Evolutionary conservation across 805 yeast genomes (phyloP), one percentile per base, ranked within the genome.

Genomic region (Peterozyma toletana): DNA sequence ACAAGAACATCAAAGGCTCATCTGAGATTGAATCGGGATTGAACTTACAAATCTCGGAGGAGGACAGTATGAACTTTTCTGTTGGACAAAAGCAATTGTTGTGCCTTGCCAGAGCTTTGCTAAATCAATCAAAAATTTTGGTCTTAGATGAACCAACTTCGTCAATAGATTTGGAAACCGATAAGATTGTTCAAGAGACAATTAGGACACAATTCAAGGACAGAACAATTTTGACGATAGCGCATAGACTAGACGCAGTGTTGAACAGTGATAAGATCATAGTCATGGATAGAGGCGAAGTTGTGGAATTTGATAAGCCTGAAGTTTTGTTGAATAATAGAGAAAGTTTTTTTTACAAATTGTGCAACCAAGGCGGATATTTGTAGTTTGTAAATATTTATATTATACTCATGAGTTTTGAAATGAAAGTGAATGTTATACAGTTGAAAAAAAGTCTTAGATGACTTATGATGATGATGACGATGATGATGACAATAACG

Each of bases 101-200:
- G 58, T 83, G 90, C 56, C 66, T 84, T 42, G 87, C 90, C 0
- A 67, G 91, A 45, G 86, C 90, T 0, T 66, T 84, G 30, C 65
- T 85, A 50, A 79, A 78, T 48, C 68, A 73, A 34, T 84, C 90
- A 0, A 78, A 73, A 48, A 76, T 84, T 13, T 64, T 84, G 50
- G 67, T 84, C 11, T 64, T 84, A 42, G 91, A 84, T 53, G 91
- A 84, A 63, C 90, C 82, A 10, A 77, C 82, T 2, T 87, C 90
- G 1, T 83, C 89, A 2, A 87, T 83, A 16, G 90, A 83, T 57
- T 83, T 79, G 35, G 84, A 83, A 55, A 83, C 90, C 3, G 90
- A 83, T 54, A 68, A 76, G 50, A 67, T 83, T 42, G 69, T 83
- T 31, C 90, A 83, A 61, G 75, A 77, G 50, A 84, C 90, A 0